Base-by-base conservation (phyloP, 371 early-diverging fungal genomes). In the Blastocladiella emersonii region DNA sequence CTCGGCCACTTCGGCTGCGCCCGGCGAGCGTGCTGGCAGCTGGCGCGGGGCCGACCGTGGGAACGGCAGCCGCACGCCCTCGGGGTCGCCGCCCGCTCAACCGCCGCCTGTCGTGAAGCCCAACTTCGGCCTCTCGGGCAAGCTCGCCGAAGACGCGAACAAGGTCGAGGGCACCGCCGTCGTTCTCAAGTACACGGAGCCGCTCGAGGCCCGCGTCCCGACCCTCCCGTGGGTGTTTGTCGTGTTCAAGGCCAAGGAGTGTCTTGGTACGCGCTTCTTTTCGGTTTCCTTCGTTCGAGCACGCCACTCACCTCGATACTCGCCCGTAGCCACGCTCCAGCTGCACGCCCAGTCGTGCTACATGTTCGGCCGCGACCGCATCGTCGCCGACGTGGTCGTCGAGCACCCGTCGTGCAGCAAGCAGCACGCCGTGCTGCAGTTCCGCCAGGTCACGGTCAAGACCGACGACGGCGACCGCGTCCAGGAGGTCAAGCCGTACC, bases 371-470 rank as follows among this genome's bases (percentile, higher is more conserved):
- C 79, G 93, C 7, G 95, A 95, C 61, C 82, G 94, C 35, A 70
- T 87, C 88, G 86, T 93, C 10, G 91, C 84, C 0, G 96, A 95
- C 74, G 85, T 95, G 45, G 90, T 94, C 12, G 75, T 88, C 0
- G 92, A 91, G 68, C 92, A 92, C 65, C 91, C 90, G 15, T 89
- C 90, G 0, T 88, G 88, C 65, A 88, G 89, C 3, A 83, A 72
- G 61, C 85, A 96, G 71, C 97, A 96, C 67, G 93, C 95, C 3
- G 97, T 87, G 0, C 65, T 95, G 34, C 96, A 91, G 71, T 91
- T 76, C 70, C 80, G 93, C 55, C 81, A 78, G 39, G 74, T 87
- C 3, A 69, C 70, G 34, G 60, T 55, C 37, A 1, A 53, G 61
- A 59, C 64, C 43, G 70, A 73, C 69, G 34, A 27, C 23, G 0